Evolutionary conservation across 495 filamentous ascomycete genomes (phyloP).

Genomic region (Haplographium delicatum): DNA sequence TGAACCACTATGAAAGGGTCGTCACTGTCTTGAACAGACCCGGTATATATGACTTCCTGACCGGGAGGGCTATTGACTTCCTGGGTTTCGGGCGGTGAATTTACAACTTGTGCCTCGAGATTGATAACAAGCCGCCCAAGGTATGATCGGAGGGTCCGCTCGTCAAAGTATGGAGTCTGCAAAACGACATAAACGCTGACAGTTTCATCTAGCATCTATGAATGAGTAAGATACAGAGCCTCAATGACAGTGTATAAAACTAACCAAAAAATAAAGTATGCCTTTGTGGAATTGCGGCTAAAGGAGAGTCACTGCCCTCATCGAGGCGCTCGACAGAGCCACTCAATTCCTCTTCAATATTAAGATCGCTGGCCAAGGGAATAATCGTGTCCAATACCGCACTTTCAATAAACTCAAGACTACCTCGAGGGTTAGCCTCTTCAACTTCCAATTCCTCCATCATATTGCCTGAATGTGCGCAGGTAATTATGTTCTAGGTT

Average conservation of each 20-base stretch:
- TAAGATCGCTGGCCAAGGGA: constrained; percentile 61
- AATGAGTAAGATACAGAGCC: constrained; percentile 55
- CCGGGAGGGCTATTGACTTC: constrained; percentile 45
- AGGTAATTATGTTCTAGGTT: not conserved
- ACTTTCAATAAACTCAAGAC: constrained; percentile 59
- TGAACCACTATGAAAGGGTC: constrained; percentile 59
- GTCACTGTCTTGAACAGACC: constrained; percentile 50
- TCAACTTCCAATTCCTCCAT: constrained; percentile 16
- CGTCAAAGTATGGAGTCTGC: constrained; percentile 57
- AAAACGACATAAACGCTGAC: constrained; percentile 69
- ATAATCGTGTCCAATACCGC: constrained; percentile 75
- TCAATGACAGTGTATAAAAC: constrained; percentile 26
- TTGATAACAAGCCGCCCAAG: constrained; percentile 59
- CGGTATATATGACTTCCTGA: constrained; percentile 62
- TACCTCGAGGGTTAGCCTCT: constrained; percentile 20
- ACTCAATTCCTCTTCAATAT: constrained; percentile 55
- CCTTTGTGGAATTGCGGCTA: constrained; percentile 44
- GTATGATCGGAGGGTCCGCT: constrained; percentile 52
- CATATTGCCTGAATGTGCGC: not conserved
- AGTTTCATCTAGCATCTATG: constrained; percentile 67
- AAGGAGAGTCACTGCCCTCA: constrained; percentile 18
- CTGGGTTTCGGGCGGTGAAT: constrained; percentile 42
- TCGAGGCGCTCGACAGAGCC: constrained; percentile 28
- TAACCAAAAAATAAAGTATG: constrained; percentile 61
- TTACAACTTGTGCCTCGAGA: constrained; percentile 67